Conservation (phyloP, 306 rosid genomes). For the Bauhinia variegata region DNA sequence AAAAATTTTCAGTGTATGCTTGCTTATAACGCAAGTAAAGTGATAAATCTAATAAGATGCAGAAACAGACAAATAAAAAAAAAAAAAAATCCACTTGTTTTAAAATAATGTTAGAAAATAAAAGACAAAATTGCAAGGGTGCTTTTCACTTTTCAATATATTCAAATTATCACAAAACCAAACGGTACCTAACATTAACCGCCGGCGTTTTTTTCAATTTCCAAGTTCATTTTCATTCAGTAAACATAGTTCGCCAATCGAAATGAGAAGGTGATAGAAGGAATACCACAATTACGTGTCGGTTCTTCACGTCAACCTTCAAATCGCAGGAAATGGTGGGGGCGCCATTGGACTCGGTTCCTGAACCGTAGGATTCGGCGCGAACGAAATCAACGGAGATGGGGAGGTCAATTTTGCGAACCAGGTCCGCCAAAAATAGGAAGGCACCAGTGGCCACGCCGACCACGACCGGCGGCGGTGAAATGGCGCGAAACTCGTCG, state of each 20-base stretch:
- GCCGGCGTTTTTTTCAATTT: background rate
- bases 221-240: background rate
- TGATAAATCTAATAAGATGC: too few species aligned
- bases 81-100: too few species aligned
- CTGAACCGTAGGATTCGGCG: conserved; percentile 76
- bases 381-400: conserved; percentile 67
- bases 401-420: conserved; percentile 64
- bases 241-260: background rate
- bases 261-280: background rate
- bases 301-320: conserved; percentile 64
- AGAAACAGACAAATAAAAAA: too few species aligned
- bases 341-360: conserved; percentile 56
- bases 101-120: background rate
- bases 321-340: conserved; percentile 68
- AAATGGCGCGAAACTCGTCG: background rate
- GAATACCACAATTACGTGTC: conserved; percentile 76
- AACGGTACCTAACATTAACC: background rate
- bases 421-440: conserved; percentile 82
- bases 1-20: too few species aligned
- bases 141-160: background rate
- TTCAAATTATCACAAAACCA: background rate
- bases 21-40: too few species aligned
- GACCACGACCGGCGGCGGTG: conserved; percentile 59
- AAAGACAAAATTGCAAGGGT: background rate
- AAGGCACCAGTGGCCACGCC: conserved; percentile 94